Conservation (phyloP, 2,329 filamentous ascomycete genomes). For the Aspergillus pseudonomiae region DNA sequence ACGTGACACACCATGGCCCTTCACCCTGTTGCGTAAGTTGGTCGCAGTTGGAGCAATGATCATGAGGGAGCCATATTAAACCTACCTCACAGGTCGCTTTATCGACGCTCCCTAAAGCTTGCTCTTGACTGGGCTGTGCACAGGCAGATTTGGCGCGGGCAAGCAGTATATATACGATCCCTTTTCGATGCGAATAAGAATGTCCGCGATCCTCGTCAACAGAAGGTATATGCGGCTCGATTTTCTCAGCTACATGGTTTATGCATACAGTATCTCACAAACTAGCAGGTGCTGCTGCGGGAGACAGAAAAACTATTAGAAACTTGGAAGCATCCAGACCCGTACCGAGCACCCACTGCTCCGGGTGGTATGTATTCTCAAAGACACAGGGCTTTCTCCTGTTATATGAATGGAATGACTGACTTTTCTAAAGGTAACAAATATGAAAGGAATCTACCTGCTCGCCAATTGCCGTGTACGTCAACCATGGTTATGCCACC, state of each 20-base stretch:
- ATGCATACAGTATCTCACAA: conserved; percentile 3
- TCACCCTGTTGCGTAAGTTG: conserved; percentile 43
- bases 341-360: conserved; percentile 84
- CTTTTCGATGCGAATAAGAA: conserved; percentile 93
- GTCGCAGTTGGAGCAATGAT: conserved; percentile 5
- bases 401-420: conserved; percentile 18
- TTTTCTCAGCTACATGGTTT: not conserved
- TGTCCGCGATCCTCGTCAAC: conserved; percentile 80
- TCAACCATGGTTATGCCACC: conserved; percentile 25
- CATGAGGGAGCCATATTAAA: conserved; percentile 29
- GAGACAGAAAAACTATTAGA: conserved; percentile 88
- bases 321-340: conserved; percentile 97
- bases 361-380: conserved; percentile 72
- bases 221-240: conserved; percentile 64
- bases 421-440: conserved; percentile 71
- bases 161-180: conserved; percentile 92
- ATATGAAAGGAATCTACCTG: conserved; percentile 89
- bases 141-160: conserved; percentile 89
- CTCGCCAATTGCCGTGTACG: conserved; percentile 79
- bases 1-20: conserved; percentile 35
- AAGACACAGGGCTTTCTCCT: not conserved
- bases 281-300: conserved; percentile 71
- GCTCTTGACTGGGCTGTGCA: conserved; percentile 95
- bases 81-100: conserved; percentile 63
- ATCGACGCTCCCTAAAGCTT: conserved; percentile 90